phyloP scores from a whole-genome alignment of 2,329 filamentous ascomycete genomes.

The Drechslera avenae region DNA sequence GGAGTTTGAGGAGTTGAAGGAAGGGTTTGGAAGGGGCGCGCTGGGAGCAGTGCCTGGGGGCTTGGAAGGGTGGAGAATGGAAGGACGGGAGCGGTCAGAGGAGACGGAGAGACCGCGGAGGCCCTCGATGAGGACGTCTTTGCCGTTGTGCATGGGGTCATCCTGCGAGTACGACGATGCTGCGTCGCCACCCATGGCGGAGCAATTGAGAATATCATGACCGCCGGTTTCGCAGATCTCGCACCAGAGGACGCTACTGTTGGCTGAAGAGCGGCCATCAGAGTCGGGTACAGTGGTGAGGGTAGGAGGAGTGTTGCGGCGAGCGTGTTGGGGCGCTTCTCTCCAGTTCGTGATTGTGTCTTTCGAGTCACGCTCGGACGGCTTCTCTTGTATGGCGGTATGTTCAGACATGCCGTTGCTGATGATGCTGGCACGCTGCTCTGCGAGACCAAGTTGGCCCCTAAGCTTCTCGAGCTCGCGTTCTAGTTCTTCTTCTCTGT shows the following conservation, averaged over 20 bases:
- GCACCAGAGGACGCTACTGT: constrained; percentile 79
- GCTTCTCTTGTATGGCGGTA: constrained; percentile 55
- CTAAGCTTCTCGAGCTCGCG: constrained; percentile 71
- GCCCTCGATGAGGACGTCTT: constrained; percentile 42
- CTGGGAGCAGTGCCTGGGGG: constrained; percentile 44
- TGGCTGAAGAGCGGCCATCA: constrained; percentile 64
- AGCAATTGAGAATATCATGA: constrained; percentile 93
- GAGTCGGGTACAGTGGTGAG: constrained; percentile 72
- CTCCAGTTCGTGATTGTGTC: constrained; percentile 67
- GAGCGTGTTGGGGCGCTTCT: constrained; percentile 29
- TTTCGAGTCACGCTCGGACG: constrained; percentile 69
- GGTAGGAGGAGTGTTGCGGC: constrained; percentile 49
- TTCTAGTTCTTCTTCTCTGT: constrained; percentile 83
- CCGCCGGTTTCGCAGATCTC: constrained; percentile 93
- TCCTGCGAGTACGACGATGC: constrained; percentile 22
- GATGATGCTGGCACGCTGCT: constrained; percentile 60
- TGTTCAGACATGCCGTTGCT: constrained; percentile 57
- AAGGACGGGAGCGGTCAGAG: constrained; percentile 35
- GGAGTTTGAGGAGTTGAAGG: constrained; percentile 34
- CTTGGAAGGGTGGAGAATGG: constrained; percentile 40
- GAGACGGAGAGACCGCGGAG: constrained; percentile 43
- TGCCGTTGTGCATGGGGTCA: constrained; percentile 28
- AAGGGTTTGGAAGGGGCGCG: constrained; percentile 43
- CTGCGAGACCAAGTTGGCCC: constrained; percentile 41
- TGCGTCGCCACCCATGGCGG: constrained; percentile 74